Conservation (phyloP, 768 basidiomycete species). For the Favolaschia claudopus region DNA sequence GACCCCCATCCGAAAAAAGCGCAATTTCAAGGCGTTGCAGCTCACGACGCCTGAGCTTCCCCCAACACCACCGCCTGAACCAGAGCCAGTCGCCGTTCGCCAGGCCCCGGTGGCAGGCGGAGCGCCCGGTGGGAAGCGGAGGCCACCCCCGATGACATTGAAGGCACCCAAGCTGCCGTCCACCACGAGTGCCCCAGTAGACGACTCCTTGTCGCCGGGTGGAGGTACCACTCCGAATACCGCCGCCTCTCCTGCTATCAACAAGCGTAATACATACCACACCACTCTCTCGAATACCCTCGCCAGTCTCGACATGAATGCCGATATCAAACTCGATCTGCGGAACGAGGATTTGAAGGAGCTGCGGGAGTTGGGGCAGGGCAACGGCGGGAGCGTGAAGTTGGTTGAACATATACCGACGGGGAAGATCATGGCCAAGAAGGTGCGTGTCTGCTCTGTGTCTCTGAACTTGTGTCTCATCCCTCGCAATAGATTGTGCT, state of each 20-base stretch:
- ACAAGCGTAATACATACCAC: slow-evolving; percentile 77
- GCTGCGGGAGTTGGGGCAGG: slow-evolving; percentile 89
- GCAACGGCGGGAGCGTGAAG: slow-evolving; percentile 97
- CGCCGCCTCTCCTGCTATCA: slow-evolving; percentile 56
- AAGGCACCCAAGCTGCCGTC: slow-evolving; percentile 71
- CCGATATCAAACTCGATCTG: slow-evolving; percentile 85
- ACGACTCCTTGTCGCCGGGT: slow-evolving; percentile 59
- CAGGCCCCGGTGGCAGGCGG: slow-evolving; percentile 57
- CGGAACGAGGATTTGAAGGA: slow-evolving; percentile 91
- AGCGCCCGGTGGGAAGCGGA: slow-evolving; percentile 63
- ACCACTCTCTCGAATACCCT: slow-evolving; percentile 82
- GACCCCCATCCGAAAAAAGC: slow-evolving; percentile 84
- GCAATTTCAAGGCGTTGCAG: slow-evolving; percentile 89
- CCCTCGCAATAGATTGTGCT: slow-evolving; percentile 76
- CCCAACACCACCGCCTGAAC: slow-evolving; percentile 42
- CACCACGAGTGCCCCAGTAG: slow-evolving; percentile 48
- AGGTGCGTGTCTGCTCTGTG: slow-evolving; percentile 62
- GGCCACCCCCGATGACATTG: slow-evolving; percentile 85
- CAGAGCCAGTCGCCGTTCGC: slow-evolving; percentile 55
- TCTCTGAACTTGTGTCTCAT: slow-evolving; percentile 5
- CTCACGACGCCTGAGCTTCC: slow-evolving; percentile 59
- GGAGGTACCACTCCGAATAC: slow-evolving; percentile 62
- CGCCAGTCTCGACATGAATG: slow-evolving; percentile 85
- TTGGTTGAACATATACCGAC: slow-evolving; percentile 94
- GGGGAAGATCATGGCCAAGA: slow-evolving; percentile 96